Evolutionary conservation across 192 early-diverging fungal genomes (phyloP).

Genomic region (Coemansia sp.): DNA sequence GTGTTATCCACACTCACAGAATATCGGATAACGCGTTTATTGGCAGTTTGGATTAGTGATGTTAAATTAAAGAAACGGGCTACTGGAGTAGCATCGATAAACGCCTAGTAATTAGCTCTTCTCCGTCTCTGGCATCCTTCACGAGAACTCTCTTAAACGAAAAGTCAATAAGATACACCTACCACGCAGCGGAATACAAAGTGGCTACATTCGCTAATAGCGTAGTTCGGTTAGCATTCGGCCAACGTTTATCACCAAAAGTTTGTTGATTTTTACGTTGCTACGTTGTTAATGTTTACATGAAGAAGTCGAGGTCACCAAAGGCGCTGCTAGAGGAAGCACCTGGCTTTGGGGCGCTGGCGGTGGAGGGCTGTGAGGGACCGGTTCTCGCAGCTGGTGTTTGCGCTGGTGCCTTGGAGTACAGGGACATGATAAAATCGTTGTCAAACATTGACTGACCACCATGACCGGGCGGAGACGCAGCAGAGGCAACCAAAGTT

Average conservation of each 20-base stretch:
- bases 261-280: too few relatives aligned
- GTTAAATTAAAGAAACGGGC: background rate
- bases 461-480: conserved; percentile 11
- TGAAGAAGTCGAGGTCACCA: conserved; percentile 34
- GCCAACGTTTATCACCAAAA: too few relatives aligned
- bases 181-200: background rate
- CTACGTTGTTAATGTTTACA: conserved; percentile 5
- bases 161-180: background rate
- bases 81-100: background rate
- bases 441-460: conserved; percentile 43
- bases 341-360: conserved; percentile 13
- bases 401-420: conserved; percentile 25
- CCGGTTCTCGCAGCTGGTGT: background rate
- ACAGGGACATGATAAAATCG: conserved; percentile 58
- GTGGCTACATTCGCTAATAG: background rate
- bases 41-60: background rate
- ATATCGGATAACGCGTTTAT: background rate
- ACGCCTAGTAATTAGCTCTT: background rate
- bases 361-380: conserved; percentile 1
- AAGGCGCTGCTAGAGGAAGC: conserved; percentile 17
- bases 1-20: background rate
- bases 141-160: background rate
- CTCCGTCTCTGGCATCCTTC: background rate
- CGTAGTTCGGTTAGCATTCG: background rate
- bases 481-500: conserved; percentile 6